Evolutionary conservation across 257 asterid genomes (phyloP).

Genomic region (Dorcoceras hygrometricum): DNA sequence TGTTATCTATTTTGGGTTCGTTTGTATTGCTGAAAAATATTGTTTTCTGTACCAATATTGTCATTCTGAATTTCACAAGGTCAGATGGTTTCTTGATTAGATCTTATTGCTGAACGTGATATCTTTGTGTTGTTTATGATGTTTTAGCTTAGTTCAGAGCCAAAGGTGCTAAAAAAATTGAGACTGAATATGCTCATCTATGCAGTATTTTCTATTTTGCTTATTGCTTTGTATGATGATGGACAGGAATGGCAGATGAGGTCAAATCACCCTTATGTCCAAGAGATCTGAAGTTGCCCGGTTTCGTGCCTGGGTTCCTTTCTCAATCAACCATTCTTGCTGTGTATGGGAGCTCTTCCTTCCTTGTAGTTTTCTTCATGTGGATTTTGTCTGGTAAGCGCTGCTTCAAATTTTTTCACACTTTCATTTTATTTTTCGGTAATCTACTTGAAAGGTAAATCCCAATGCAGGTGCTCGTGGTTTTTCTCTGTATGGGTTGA

Average conservation of each 20-base stretch:
- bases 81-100: too few species aligned
- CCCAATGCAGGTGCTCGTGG: too few species aligned
- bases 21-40: too few species aligned
- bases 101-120: too few species aligned
- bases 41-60: too few species aligned
- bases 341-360: constrained; percentile 51
- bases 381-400: constrained; percentile 76
- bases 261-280: constrained; percentile 51
- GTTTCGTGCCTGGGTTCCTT: constrained; percentile 45
- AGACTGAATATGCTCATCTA: not conserved
- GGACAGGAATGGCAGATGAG: constrained; percentile 22
- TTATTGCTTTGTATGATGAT: not conserved
- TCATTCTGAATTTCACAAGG: too few species aligned
- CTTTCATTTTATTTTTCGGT: too few species aligned
- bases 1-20: too few species aligned
- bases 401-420: not conserved
- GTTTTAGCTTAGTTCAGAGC: too few species aligned
- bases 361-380: constrained; percentile 55
- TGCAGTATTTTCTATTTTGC: not conserved
- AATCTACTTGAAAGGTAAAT: too few species aligned
- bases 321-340: constrained; percentile 56
- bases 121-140: too few species aligned
- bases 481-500: not conserved
- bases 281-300: constrained; percentile 46
- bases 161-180: too few species aligned